Percentiles rank a stretch among this genome's conserved stretches.
These are phyloP conservation scores for Backusella australiensis DNA, from an alignment of 192 early-diverging fungal genomes.

Conservation along the genomic window DNA sequence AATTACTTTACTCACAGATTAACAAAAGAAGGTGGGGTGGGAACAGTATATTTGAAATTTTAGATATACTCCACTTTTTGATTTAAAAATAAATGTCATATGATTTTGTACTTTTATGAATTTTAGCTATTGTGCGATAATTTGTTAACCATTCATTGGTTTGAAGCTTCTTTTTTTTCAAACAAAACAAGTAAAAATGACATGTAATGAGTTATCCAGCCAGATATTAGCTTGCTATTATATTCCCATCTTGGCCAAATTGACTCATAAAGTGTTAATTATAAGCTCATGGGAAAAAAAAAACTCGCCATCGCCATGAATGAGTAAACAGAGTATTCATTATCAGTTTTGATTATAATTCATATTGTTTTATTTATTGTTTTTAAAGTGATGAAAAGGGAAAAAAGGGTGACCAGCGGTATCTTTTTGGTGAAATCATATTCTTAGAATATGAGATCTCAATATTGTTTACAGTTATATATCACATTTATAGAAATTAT, in stretches of 20 bases:
- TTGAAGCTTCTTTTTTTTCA: background rate
- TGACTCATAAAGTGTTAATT: background rate
- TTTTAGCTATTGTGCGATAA: background rate
- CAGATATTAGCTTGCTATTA: background rate
- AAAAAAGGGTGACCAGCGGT: background rate
- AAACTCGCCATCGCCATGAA: background rate
- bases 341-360: background rate
- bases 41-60: background rate
- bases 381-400: background rate
- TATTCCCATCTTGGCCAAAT: background rate
- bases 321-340: background rate
- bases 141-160: background rate
- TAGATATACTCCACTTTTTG: background rate
- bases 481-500: background rate
- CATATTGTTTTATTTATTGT: background rate
- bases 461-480: background rate
- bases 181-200: background rate
- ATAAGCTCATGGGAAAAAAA: background rate
- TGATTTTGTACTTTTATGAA: background rate
- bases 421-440: background rate
- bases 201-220: background rate
- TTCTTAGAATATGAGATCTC: background rate
- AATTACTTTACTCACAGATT: background rate
- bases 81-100: background rate
- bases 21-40: conserved; percentile 5